Conservation (phyloP, 192 early-diverging fungal species). For the Coemansia sp. region DNA sequence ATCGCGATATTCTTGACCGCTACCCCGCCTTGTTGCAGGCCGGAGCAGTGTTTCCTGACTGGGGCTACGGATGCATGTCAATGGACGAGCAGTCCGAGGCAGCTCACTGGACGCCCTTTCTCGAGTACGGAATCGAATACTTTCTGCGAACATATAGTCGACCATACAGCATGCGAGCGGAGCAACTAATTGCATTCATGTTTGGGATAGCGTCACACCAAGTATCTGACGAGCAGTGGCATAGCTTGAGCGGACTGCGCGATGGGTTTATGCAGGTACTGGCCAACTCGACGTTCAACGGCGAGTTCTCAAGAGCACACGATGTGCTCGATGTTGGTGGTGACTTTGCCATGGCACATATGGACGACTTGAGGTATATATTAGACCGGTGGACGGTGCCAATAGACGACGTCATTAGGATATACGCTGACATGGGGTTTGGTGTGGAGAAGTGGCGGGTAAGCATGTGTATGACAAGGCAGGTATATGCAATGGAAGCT, state of each 20-base stretch:
- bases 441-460: constrained; percentile 20
- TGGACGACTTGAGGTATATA: constrained; percentile 31
- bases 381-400: constrained; percentile 46
- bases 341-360: constrained; percentile 52
- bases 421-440: constrained; percentile 37
- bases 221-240: constrained; percentile 53
- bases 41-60: constrained; percentile 48
- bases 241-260: constrained; percentile 38
- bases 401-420: constrained; percentile 34
- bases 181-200: constrained; percentile 42
- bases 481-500: constrained; percentile 51
- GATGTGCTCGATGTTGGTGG: constrained; percentile 49
- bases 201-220: constrained; percentile 51
- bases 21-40: constrained; percentile 39
- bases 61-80: constrained; percentile 53
- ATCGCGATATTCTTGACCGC: constrained; percentile 34
- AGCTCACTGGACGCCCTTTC: constrained; percentile 53
- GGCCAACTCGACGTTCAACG: constrained; percentile 43
- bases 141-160: constrained; percentile 15
- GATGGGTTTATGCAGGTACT: constrained; percentile 46
- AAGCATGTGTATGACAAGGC: constrained; percentile 37
- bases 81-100: constrained; percentile 49
- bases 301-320: constrained; percentile 40
- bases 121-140: constrained; percentile 25
- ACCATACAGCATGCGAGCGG: constrained; percentile 21